Base-by-base conservation (phyloP, 192 early-diverging fungal genomes). In the Phycomyces blakesleeanus region DNA sequence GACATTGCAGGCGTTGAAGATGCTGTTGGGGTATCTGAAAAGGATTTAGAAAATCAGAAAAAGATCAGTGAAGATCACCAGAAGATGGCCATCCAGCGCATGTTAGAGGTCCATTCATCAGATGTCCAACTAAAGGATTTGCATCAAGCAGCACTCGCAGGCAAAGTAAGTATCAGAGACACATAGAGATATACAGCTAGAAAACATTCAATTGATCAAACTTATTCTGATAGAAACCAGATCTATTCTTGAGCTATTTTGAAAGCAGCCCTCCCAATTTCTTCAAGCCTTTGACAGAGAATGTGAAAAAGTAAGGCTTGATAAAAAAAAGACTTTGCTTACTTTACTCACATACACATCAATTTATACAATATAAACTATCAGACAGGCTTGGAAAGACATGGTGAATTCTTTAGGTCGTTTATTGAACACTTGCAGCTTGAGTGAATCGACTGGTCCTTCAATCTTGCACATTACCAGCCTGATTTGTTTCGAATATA, bases 401-500 rank as follows among this genome's bases (percentile, higher is more conserved):
- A 47, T n/a, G 18, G 44, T 47, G 5, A 14, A n/a, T 18, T 47
- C 18, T 11, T 47, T 47, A 3, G 12, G 11, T n/a, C 29, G 44
- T 47, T 18, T n/a, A 47, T 12, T 47, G 11, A 11, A 47, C 2
- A 3, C 44, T 11, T n/a, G 4, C 2, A 3, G 1, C 18, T 47
- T 47, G 18, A n/a, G 3, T n/a, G 44, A 47, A 47, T 14, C 49
- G 9, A 51, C 4, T 8, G 49, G 44, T 16, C 59, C 59, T 3
- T 61, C 50, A 5, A 51, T 51, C 24, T n/a, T 61, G 18, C 59
- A 61, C 14, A 22, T 61, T 10, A 18, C 49, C 10, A 20, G 44
- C 50, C 29, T 61, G 22, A 51, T 51, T 24, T 61, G n/a, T 26
- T 61, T 61, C 11, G 42, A 61, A 34, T 22, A 42, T 0, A 10